Base-by-base conservation (phyloP, 2,329 filamentous ascomycete species). In the Aureobasidium vineae region DNA sequence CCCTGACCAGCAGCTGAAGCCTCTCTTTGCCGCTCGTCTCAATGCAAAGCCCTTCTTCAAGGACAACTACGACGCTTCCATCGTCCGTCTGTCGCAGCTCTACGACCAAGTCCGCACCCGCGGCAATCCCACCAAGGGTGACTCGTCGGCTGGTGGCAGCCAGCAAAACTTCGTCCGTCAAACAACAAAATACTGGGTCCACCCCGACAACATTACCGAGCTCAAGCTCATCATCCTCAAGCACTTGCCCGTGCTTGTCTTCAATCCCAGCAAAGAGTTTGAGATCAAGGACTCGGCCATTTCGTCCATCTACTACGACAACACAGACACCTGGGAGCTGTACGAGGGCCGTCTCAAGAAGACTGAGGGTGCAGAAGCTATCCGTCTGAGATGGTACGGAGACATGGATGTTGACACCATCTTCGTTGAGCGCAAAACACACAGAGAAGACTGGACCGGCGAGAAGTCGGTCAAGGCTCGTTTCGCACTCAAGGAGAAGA, bases 121-220 rank as follows among this genome's bases (percentile, higher is more conserved):
- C 71, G 95, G 95, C 67, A 94, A 96, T 75, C 95, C 95, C 0
- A 88, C 92, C 73, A 93, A 92, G 79, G 95, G 95, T 66, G 95
- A 99, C 77, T 91, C 92, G 71, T 83, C 93, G 8, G 95, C 95
- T 19, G 95, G 95, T 72, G 95, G 94, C 65, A 87, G 85, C 70
- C 95, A 99, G 79, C 94, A 93, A 75, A 98, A 90, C 82, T 99
- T 99, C 75, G 88, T 99, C 69, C 90, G 95, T 68, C 91, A 98
- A 76, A 99, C 95, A 0, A 99, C 95, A 38, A 99, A 99, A 79
- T 99, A 99, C 81, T 99, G 95, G 95, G 95, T 99, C 53, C 95
- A 99, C 75, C 91, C 91, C 2, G 95, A 98, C 79, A 99, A 99
- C 75, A 95, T 99, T 72, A 98, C 95, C 5, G 95, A 99, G 80